Conservation (phyloP, 2,329 filamentous ascomycete species). For the Hymenoscyphus repandus region DNA sequence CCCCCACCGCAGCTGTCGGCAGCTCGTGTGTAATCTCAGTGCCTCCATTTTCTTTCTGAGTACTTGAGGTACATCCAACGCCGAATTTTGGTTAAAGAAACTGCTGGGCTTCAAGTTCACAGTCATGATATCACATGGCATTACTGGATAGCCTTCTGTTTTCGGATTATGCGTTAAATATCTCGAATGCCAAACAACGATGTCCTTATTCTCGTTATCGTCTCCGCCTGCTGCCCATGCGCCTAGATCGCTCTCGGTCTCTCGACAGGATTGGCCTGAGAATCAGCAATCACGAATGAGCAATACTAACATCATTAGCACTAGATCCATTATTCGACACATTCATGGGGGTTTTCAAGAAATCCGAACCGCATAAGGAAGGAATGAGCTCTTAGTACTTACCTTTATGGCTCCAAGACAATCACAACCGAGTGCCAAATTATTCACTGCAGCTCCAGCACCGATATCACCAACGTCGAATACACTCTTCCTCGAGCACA, state of each 20-base stretch:
- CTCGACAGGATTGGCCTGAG: conserved; percentile 48
- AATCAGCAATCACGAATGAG: conserved; percentile 45
- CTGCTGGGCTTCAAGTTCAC: conserved; percentile 50
- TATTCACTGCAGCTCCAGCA: conserved; percentile 60
- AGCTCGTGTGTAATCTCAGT: conserved; percentile 13
- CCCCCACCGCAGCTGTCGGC: conserved; percentile 7
- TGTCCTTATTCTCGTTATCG: conserved; percentile 80
- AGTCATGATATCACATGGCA: conserved; percentile 80
- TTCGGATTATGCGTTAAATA: conserved; percentile 81
- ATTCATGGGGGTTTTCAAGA: too few species aligned
- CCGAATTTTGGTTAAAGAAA: conserved; percentile 46
- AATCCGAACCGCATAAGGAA: too few species aligned
- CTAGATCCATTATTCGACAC: not conserved
- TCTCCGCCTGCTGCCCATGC: conserved; percentile 77
- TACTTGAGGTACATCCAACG: conserved; percentile 38
- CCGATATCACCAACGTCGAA: conserved; percentile 67
- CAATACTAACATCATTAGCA: conserved; percentile 39
- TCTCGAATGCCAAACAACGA: conserved; percentile 86
- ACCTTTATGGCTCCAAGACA: conserved; percentile 61
- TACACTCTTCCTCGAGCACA: conserved; percentile 61
- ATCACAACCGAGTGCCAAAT: conserved; percentile 62
- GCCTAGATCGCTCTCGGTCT: conserved; percentile 42
- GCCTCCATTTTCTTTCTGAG: conserved; percentile 19
- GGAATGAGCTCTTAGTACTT: not conserved
- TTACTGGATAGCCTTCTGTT: conserved; percentile 83